Evolutionary conservation across 2,329 filamentous ascomycete genomes (phyloP).

Genomic region (Scopulariopsis brevicaulis): DNA sequence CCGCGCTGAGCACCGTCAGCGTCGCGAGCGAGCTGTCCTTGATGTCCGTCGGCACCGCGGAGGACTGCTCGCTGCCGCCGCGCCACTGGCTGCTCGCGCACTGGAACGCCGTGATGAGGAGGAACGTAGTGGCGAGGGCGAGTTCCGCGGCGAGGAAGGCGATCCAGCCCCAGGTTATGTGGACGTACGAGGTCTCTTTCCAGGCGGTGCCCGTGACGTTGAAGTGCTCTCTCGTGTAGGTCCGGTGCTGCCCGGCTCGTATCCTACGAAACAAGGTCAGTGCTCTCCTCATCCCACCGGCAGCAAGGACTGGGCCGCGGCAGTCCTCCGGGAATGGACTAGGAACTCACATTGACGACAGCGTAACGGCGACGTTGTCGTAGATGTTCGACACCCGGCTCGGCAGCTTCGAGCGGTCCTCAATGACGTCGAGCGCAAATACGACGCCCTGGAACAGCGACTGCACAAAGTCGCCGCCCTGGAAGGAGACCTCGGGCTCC

Average conservation of each 20-base stretch:
- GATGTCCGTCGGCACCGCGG: background rate
- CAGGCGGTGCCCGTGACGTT: background rate
- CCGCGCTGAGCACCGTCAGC: background rate
- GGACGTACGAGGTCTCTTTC: conserved; percentile 2
- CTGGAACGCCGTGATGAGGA: background rate
- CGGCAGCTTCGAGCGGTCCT: background rate
- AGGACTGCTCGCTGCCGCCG: background rate
- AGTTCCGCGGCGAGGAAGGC: background rate
- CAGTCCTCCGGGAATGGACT: too few relatives aligned
- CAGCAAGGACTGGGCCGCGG: too few relatives aligned
- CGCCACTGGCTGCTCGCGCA: background rate
- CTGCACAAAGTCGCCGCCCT: background rate
- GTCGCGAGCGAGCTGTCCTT: conserved; percentile 1
- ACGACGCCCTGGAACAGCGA: background rate
- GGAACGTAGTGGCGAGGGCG: background rate
- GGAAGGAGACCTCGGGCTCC: background rate
- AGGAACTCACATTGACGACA: background rate
- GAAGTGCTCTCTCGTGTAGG: background rate
- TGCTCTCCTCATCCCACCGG: background rate
- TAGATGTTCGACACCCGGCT: background rate
- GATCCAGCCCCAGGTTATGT: conserved; percentile 3
- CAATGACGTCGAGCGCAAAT: background rate
- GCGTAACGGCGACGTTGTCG: background rate
- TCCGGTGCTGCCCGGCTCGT: background rate
- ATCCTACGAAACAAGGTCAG: too few relatives aligned